Percentiles rank a stretch among this genome's conserved stretches.
Conservation (phyloP, 2,329 filamentous ascomycete species). For the Sporothrix pallida region DNA sequence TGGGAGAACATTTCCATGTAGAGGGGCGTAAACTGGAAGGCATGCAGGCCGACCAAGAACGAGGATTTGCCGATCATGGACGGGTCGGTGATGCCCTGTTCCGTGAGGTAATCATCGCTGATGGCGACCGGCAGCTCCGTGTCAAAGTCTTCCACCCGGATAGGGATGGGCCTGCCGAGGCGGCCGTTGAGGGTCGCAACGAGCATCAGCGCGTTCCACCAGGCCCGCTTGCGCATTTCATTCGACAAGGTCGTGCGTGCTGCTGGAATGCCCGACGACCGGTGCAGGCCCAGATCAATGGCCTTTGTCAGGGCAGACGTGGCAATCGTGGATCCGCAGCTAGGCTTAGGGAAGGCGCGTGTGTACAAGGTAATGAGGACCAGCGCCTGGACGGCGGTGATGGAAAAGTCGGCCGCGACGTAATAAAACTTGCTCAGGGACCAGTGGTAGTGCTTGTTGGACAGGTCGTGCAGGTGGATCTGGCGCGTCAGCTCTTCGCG, state of each 20-base stretch:
- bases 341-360: constrained; percentile 79
- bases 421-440: constrained; percentile 71
- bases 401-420: constrained; percentile 64
- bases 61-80: constrained; percentile 53
- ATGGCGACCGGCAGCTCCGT: constrained; percentile 75
- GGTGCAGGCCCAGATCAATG: constrained; percentile 76
- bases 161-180: constrained; percentile 76
- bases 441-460: constrained; percentile 80
- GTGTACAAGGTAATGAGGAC: constrained; percentile 74
- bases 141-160: constrained; percentile 77
- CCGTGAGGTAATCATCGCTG: constrained; percentile 71
- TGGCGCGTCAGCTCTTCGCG: constrained; percentile 60
- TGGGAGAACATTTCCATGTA: constrained; percentile 76
- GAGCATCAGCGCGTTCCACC: constrained; percentile 73
- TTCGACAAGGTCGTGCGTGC: constrained; percentile 65
- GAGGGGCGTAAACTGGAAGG: constrained; percentile 68
- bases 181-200: constrained; percentile 74
- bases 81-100: constrained; percentile 63
- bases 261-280: constrained; percentile 62
- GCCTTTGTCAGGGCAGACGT: constrained; percentile 70
- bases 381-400: constrained; percentile 74
- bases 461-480: constrained; percentile 64
- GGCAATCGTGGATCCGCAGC: constrained; percentile 71
- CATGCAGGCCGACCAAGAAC: constrained; percentile 69
- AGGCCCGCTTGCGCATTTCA: constrained; percentile 78